phyloP scores from a whole-genome alignment of 441 rosid genomes.

The Pelargonium fulgidum region DNA sequence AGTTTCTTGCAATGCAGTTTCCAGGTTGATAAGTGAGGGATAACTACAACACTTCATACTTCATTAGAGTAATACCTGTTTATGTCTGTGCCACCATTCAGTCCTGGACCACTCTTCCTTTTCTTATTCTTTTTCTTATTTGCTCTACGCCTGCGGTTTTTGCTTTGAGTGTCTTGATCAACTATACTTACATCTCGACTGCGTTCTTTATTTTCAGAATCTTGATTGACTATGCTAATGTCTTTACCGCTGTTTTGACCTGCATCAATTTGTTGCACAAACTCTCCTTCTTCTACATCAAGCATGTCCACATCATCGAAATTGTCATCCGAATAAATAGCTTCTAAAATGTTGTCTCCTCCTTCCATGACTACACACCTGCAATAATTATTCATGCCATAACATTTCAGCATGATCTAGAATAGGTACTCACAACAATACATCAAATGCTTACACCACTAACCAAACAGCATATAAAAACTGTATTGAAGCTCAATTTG shows the following conservation, averaged over 20 bases:
- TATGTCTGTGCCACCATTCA: conserved; percentile 37
- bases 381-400: background rate
- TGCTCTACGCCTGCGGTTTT: conserved; percentile 29
- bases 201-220: background rate
- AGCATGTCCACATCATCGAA: conserved; percentile 69
- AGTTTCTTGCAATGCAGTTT: too few relatives aligned
- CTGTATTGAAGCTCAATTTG: background rate
- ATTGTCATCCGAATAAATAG: conserved; percentile 44
- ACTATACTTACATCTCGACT: conserved; percentile 21
- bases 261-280: conserved; percentile 32
- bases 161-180: conserved; percentile 29
- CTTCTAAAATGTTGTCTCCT: conserved; percentile 49
- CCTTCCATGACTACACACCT: conserved; percentile 40
- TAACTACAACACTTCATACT: too few relatives aligned
- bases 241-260: conserved; percentile 13
- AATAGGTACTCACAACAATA: too few relatives aligned
- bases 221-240: background rate
- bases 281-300: conserved; percentile 82
- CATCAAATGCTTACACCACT: too few relatives aligned
- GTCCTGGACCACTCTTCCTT: conserved; percentile 29
- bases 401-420: too few relatives aligned
- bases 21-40: too few relatives aligned
- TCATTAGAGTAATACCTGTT: conserved; percentile 40
- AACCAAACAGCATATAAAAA: background rate
- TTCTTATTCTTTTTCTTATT: conserved; percentile 53